Evolutionary conservation across 305 asterid genomes (phyloP), one percentile per base, ranked within the genome.

Genomic region (Petunia hybrid): DNA sequence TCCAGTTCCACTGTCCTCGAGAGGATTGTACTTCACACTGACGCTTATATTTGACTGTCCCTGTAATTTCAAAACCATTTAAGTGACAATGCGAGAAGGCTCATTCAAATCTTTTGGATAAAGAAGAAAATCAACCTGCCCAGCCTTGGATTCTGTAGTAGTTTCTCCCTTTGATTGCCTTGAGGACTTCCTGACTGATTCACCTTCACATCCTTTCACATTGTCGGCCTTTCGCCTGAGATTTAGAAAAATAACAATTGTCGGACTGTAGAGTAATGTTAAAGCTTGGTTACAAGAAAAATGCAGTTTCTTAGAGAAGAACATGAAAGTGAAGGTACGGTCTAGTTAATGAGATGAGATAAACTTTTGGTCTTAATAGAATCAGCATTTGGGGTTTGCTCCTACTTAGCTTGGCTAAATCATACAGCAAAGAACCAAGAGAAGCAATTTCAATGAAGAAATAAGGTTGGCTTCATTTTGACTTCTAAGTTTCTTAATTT

Each of bases 1-100:
- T 10, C 94, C 93, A 13, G 88, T 83, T 79, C 92, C 92, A 84
- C 92, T 83, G 45, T 87, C 94, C 84, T 89, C 95, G 56, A 67
- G 77, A 10, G 88, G 88, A 63, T 85, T 88, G 76, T 85, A 89
- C 87, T 85, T 88, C 10, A 89, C 88, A 77, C 92, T 88, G 16
- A 82, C 86, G 86, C 89, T 82, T 84, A 86, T 89, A 69, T 83
- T 92, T 39, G 91, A 85, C 53, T 86, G 90, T 79, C 88, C 95
- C 95, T 90, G 92, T 65, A 77, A 39, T 59, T n/a, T 67, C 79
- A 22, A 16, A 77, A 60, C 16, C 69, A 65, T 46, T 77, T 68
- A 16, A 13, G 35, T 53, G 40, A 76, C 60, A 43, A 81, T 56
- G 39, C 65, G 38, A 81, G 31, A 8, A 2, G 1, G 2, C 41